Evolutionary conservation across 2,329 filamentous ascomycete genomes (phyloP), one percentile per base, ranked within the genome.

Genomic region (Leptographium wingfieldii): DNA sequence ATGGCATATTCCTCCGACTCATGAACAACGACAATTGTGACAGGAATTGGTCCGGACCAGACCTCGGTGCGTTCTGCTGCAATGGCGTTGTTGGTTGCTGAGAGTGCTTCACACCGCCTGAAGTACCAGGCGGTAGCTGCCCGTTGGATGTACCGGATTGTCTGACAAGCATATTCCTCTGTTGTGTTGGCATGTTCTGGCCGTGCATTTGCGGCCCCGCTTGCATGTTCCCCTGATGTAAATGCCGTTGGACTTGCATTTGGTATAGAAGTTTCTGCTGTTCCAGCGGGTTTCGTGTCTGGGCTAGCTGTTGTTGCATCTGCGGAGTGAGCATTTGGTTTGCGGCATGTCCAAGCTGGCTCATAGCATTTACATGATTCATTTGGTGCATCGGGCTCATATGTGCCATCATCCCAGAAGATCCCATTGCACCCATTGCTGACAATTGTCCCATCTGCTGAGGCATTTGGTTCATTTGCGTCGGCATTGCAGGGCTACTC

Each of bases 201-300:
- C 62, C 62, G 33, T 63, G 66, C 64, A 69, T 67, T 53, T 71
- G 70, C 9, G 68, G 68, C 53, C 68, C 70, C 66, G 71, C 72
- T 46, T 76, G 73, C 71, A 79, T 74, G 52, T 72, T 74, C 53
- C 72, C 76, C 64, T 86, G 83, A 63, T 88, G 84, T 49, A 87
- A 80, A 67, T 92, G 88, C 60, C 87, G 83, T 67, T 95, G 88
- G 58, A 95, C 73, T 62, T 89, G 87, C 83, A 95, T 88, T 66
- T 95, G 89, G 68, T 95, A 92, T 56, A 86, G 79, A 70, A 90
- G 80, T 67, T 90, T 87, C 64, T 90, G 85, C 67, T 89, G 86
- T 49, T 89, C 86, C 63, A 88, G 80, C 54, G 77, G 78, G 66
- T 81, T 76, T 59, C 79, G 80, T 57, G 73, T 76, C 59, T 77